Evolutionary conservation across 768 basidiomycete genomes (phyloP).

Genomic region (Phylloporus scabripes): DNA sequence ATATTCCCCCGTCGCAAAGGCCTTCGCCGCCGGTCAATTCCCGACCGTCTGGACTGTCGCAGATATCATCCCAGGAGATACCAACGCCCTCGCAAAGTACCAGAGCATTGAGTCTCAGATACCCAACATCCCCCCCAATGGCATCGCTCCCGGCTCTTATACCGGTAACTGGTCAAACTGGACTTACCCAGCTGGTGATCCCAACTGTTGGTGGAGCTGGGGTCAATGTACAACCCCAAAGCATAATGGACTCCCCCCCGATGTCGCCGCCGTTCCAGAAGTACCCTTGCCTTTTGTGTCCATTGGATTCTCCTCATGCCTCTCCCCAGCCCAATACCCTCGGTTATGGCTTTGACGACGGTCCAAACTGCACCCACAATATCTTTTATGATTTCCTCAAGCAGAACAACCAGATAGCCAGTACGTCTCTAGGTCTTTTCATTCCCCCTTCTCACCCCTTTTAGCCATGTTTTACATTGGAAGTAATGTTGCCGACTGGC

Average conservation of each 20-base stretch:
- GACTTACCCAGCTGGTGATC: slow-evolving; percentile 38
- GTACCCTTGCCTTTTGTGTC: slow-evolving; percentile 18
- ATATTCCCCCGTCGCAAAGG: slow-evolving; percentile 33
- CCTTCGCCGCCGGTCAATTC: slow-evolving; percentile 32
- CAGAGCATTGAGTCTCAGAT: slow-evolving; percentile 37
- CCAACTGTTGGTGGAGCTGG: slow-evolving; percentile 44
- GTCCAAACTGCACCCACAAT: slow-evolving; percentile 62
- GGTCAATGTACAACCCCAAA: slow-evolving; percentile 46
- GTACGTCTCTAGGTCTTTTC: slow-evolving; percentile 18
- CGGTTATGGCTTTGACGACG: slow-evolving; percentile 61
- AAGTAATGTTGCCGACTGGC: slow-evolving; percentile 52
- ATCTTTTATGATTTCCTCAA: slow-evolving; percentile 52
- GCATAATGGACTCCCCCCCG: slow-evolving; percentile 35
- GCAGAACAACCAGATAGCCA: slow-evolving; percentile 52
- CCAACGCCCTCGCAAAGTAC: slow-evolving; percentile 41
- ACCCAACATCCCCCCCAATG: slow-evolving; percentile 45
- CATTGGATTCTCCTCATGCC: neutral
- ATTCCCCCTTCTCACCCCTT: neutral
- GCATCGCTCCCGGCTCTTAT: slow-evolving; percentile 17
- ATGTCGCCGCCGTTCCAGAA: slow-evolving; percentile 47
- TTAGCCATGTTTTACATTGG: slow-evolving; percentile 61
- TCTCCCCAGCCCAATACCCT: slow-evolving; percentile 40
- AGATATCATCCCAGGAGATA: slow-evolving; percentile 38
- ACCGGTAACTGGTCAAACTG: slow-evolving; percentile 29
- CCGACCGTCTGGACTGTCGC: slow-evolving; percentile 44